These are phyloP conservation scores for Pachysandra terminalis DNA, from an alignment of 164 flowering plant genomes.

Conservation along the genomic window DNA sequence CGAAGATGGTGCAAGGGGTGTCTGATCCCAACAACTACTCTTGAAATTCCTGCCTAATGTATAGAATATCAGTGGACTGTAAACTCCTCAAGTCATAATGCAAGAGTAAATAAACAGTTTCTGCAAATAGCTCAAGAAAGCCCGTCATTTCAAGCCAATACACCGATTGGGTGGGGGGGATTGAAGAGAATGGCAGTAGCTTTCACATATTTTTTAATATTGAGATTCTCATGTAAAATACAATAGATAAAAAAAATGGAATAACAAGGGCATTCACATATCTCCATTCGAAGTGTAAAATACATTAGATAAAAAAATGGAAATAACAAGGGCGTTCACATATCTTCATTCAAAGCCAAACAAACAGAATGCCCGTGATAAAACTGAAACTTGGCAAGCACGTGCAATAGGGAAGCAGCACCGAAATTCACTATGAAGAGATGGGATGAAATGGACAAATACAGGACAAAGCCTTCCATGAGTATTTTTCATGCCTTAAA, in stretches of 20 bases:
- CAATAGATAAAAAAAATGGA: too few species aligned
- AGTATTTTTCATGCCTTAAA: not conserved
- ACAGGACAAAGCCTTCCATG: not conserved
- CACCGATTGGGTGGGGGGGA: not conserved
- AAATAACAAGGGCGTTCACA: too few species aligned
- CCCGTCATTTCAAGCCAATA: not conserved
- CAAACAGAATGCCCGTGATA: too few species aligned
- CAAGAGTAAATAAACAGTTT: not conserved
- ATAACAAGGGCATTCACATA: too few species aligned
- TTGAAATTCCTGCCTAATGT: conserved; percentile 80
- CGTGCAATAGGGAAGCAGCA: not conserved
- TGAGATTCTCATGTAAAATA: too few species aligned
- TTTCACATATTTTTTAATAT: too few species aligned
- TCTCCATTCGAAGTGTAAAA: too few species aligned
- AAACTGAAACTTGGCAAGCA: too few species aligned
- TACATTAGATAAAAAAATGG: too few species aligned
- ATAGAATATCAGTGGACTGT: conserved; percentile 24
- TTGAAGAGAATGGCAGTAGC: too few species aligned
- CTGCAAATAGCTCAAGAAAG: not conserved
- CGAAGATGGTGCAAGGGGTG: conserved; percentile 84
- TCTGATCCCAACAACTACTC: conserved; percentile 88
- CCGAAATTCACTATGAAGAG: not conserved
- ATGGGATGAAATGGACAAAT: not conserved
- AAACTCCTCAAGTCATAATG: conserved; percentile 5
- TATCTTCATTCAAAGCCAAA: too few species aligned